Base-by-base conservation (phyloP, 495 filamentous ascomycete genomes). In the Hypoxylon lienhwacheense region DNA sequence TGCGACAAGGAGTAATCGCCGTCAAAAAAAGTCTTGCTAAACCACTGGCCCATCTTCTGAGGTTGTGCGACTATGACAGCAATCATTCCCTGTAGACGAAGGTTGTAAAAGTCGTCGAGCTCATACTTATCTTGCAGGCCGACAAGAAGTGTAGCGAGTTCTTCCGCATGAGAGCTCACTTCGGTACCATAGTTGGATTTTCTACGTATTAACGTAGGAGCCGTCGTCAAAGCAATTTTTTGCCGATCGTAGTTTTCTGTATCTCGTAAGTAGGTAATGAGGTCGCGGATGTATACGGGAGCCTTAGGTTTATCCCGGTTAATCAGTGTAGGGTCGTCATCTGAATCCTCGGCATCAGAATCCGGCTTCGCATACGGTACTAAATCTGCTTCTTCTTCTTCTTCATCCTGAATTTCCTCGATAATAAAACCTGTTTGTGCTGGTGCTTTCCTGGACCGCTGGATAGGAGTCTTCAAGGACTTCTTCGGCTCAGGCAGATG, bases 281-380 rank as follows among this genome's bases (percentile, higher is more conserved):
- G 76, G 59, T 97, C 89, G 37, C 90, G 85, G 58, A 97, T 88
- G 53, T 98, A 98, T 2, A 97, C 90, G 19, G 91, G 95, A 7
- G 91, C 82, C 33, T 81, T 86, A 29, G 88, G 86, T 56, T 91
- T 96, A 66, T 89, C 81, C 28, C 91, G 81, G 42, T 85, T 82
- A 31, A 97, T 76, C 25, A 95, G 70, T 0, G 90, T 95, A 10
- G 95, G 84, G 64, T 99, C 95, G 19, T 96, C 92, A 46, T 95
- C 90, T 0, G 86, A 88, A 68, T 97, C 95, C 49, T 90, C 87
- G 2, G 81, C 77, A 61, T 99, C 95, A n/a, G 88, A 91, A 66
- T 95, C 93, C 0, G 91, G 91, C 64, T 96, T 96, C 21, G 80
- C 84, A 65, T 97, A 97, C 3, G 89, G 85, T 7, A 83, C 75